Evolutionary conservation across 139 green algal species (phyloP), one percentile per base, ranked within the genome.

Genomic region (Coelastrella sp.): DNA sequence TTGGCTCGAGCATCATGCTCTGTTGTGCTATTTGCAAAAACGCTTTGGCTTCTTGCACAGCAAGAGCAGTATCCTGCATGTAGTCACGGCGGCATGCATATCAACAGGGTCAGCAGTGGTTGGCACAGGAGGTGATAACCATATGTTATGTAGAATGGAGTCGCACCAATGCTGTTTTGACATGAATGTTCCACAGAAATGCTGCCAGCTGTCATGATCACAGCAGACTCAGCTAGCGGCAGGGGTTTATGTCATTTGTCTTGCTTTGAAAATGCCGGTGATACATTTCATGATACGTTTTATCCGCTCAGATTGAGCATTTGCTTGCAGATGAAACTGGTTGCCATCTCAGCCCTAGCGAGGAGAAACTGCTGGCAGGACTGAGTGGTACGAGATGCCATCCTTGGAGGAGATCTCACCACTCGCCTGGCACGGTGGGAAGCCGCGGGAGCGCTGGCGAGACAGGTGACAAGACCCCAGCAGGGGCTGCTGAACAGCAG

Each of bases 241-340:
- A 95, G 84, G 1, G 86, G 47, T 3, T 90, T n/a, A 73, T 95
- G 93, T 93, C 94, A 97, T 19, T 95, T 84, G 32, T 87, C 79
- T 20, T 91, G 56, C 73, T 5, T 83, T 7, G 8, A 82, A 91
- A 95, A n/a, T 83, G 54, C 4, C 93, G 32, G 5, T 96, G 58
- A 14, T 92, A 90, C 10, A 96, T 93, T 20, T 96, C 89, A 19
- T 96, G 7, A 76, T 82, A 0, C 92, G 80, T 60, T 95, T 96
- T 8, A 88, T 83, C 5, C 94, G 89, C 78, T 98, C 96, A 17
- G 94, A 96, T 56, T 97, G 96, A 6, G 95, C 96, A 90, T 97
- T 93, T 13, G 92, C 94, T 66, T 96, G 81, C 4, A 94, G 93
- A 71, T 97, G 94, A 75, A 94, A 0, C 93, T 88, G 3, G 93